Evolutionary conservation across 352 stramenopile genomes (phyloP).

Genomic region (Phytopythium chamaehyphon): DNA sequence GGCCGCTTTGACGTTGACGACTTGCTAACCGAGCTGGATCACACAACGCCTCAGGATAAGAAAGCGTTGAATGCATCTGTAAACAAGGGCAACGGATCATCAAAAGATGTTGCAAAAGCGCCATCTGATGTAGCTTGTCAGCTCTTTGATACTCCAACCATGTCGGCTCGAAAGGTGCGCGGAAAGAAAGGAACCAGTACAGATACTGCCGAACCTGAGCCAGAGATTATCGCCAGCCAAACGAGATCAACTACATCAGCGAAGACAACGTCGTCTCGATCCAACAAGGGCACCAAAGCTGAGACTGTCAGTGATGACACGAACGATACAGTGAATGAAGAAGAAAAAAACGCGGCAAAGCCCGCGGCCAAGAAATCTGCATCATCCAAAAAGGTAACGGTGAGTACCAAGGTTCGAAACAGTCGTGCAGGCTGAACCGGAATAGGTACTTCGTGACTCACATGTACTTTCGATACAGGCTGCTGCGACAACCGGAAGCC

Average conservation of each 20-base stretch:
- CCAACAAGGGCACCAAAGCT: too few species aligned
- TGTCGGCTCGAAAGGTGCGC: conserved; percentile 9
- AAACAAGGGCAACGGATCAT: conserved; percentile 7
- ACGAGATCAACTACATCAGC: too few species aligned
- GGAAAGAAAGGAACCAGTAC: too few species aligned
- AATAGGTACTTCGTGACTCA: too few species aligned
- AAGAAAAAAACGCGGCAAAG: too few species aligned
- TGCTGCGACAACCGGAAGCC: neutral
- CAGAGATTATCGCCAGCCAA: conserved; percentile 8
- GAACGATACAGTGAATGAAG: too few species aligned
- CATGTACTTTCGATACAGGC: neutral
- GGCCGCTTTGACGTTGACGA: conserved; percentile 52
- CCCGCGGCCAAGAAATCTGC: too few species aligned
- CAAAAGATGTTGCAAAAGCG: conserved; percentile 9
- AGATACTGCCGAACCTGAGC: neutral
- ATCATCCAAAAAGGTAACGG: too few species aligned
- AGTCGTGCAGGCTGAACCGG: too few species aligned
- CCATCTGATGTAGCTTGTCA: conserved; percentile 29
- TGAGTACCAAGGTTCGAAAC: neutral
- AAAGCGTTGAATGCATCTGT: conserved; percentile 11
- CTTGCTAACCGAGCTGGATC: conserved; percentile 54
- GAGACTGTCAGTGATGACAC: too few species aligned
- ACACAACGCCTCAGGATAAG: conserved; percentile 37
- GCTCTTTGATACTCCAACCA: conserved; percentile 50
- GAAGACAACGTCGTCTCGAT: too few species aligned